phyloP scores from a whole-genome alignment of 108 stramenopile species.

The Fragilaria crotonensis region DNA sequence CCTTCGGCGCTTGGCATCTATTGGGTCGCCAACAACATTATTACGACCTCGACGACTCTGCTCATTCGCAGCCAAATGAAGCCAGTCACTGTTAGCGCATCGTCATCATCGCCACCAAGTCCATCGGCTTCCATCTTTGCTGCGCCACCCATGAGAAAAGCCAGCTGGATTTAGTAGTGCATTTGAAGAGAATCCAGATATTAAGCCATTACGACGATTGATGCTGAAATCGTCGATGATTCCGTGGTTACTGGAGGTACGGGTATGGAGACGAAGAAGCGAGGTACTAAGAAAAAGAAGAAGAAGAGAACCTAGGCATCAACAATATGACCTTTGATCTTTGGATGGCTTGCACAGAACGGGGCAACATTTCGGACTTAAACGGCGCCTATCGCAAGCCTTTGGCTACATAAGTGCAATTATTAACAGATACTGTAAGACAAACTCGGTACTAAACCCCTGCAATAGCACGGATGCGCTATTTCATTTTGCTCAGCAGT shows the following conservation, averaged over 20 bases:
- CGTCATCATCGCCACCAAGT: constrained; percentile 17
- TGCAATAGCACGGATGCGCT: no score
- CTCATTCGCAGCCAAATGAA: constrained; percentile 65
- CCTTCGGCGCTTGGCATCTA: constrained; percentile 92
- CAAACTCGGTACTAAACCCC: no score
- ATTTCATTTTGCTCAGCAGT: no score
- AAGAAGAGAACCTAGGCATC: constrained; percentile 5
- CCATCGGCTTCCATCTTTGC: constrained; percentile 40
- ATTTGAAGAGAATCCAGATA: constrained; percentile 1
- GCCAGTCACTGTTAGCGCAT: constrained; percentile 18
- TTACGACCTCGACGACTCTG: constrained; percentile 79
- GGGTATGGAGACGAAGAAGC: constrained; percentile 5
- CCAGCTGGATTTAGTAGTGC: constrained; percentile 61
- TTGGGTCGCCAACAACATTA: constrained; percentile 95
- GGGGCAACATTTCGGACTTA: not conserved
- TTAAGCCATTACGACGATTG: constrained; percentile 37
- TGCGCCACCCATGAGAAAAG: constrained; percentile 73
- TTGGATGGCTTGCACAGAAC: no score
- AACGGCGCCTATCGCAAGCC: not conserved
- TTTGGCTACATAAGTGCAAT: no score
- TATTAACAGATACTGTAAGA: no score
- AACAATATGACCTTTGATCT: no score
- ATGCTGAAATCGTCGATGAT: constrained; percentile 41
- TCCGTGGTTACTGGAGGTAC: constrained; percentile 5
- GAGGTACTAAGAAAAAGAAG: constrained; percentile 5